Percentiles rank a stretch among this genome's conserved stretches.
Evolutionary conservation across 106 monocot genomes (phyloP).

Genomic region (Acorus gramineus): DNA sequence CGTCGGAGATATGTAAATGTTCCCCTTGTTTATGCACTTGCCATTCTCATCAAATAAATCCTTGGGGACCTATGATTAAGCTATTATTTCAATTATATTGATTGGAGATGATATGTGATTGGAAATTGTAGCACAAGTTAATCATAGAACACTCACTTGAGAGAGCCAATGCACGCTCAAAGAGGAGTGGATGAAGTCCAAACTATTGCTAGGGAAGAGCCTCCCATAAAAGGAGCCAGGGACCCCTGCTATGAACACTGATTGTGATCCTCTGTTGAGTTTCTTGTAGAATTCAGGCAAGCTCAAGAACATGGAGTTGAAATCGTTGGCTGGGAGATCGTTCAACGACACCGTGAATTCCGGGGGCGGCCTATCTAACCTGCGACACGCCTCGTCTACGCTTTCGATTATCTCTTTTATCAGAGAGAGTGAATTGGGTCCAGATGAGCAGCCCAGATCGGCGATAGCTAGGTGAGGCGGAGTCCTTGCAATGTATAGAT

Average conservation of each 20-base stretch:
- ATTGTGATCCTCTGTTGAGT: no score
- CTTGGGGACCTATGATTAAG: no score
- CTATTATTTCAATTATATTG: no score
- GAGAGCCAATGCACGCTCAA: slow-evolving; percentile 14
- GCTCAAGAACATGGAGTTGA: no score
- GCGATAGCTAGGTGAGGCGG: slow-evolving; percentile 3
- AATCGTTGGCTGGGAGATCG: no score
- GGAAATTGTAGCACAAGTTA: no score
- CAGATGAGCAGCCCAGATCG: slow-evolving; percentile 20
- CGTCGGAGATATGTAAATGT: background rate
- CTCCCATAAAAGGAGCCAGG: slow-evolving; percentile 22
- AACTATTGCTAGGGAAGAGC: slow-evolving; percentile 12
- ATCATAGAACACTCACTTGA: slow-evolving; percentile 3
- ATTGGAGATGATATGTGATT: no score
- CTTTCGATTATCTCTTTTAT: background rate
- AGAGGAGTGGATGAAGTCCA: slow-evolving; percentile 16
- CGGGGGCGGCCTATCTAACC: no score
- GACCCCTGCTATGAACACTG: background rate
- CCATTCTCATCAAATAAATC: no score
- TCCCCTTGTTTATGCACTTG: background rate
- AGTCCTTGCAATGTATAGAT: background rate
- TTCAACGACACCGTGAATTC: no score
- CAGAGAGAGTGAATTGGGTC: slow-evolving; percentile 4
- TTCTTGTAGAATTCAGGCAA: no score
- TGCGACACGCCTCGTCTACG: no score